Percentiles rank a stretch among this genome's conserved stretches.
phyloP scores from a whole-genome alignment of 2,329 filamentous ascomycete species.

The Raffaelea deltoideospora region DNA sequence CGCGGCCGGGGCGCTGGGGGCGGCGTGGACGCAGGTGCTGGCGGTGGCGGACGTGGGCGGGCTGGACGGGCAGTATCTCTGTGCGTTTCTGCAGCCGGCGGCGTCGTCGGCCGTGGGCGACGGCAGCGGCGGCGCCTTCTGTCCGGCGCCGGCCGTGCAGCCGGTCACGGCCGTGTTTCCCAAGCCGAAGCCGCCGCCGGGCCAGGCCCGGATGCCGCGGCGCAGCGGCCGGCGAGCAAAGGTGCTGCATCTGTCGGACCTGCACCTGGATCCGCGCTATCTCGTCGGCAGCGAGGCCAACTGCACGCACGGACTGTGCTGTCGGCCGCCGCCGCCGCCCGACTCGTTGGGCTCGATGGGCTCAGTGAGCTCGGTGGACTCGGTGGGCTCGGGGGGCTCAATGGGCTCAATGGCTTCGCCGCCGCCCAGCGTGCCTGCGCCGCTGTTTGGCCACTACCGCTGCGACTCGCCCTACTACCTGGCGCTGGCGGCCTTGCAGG shows the following conservation, averaged over 20 bases:
- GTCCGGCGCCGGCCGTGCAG: slow-evolving; percentile 26
- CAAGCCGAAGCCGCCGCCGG: slow-evolving; percentile 40
- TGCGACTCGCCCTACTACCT: slow-evolving; percentile 46
- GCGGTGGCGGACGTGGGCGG: slow-evolving; percentile 35
- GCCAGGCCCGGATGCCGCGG: slow-evolving; percentile 23
- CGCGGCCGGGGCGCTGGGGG: slow-evolving; percentile 30
- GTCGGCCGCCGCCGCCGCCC: slow-evolving; percentile 26
- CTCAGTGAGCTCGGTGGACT: too few species aligned
- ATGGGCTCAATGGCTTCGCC: too few species aligned
- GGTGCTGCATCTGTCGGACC: slow-evolving; percentile 44
- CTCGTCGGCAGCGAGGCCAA: slow-evolving; percentile 34
- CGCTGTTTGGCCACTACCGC: slow-evolving; percentile 36
- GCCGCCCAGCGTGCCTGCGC: slow-evolving; percentile 26
- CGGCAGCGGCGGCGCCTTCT: too few species aligned
- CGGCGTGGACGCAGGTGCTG: slow-evolving; percentile 42
- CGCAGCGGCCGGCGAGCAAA: slow-evolving; percentile 37
- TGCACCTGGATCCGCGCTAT: slow-evolving; percentile 40
- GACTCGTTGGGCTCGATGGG: too few species aligned
- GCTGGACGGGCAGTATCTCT: slow-evolving; percentile 41
- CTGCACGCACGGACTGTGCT: slow-evolving; percentile 45
- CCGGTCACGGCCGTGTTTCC: slow-evolving; percentile 34
- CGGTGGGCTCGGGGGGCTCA: too few species aligned
- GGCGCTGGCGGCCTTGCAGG: slow-evolving; percentile 37
- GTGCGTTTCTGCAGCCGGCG: slow-evolving; percentile 28
- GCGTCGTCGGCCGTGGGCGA: too few species aligned